Evolutionary conservation across 805 yeast species (phyloP).

Genomic region (Millerozyma miso): DNA sequence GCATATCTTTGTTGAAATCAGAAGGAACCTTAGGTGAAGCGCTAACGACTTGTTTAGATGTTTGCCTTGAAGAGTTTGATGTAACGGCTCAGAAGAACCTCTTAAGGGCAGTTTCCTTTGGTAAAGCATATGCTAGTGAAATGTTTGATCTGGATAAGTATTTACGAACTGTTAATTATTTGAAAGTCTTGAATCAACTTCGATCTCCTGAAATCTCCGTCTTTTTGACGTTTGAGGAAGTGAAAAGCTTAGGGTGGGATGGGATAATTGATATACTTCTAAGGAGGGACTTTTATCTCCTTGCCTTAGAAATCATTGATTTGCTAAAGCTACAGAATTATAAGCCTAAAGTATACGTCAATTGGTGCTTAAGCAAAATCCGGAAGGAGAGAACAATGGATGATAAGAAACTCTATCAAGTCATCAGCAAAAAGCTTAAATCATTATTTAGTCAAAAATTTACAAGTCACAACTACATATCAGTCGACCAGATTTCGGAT

Average conservation of each 20-base stretch:
- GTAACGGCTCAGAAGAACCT: slow-evolving; percentile 76
- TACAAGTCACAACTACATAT: slow-evolving; percentile 32
- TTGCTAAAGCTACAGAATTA: slow-evolving; percentile 40
- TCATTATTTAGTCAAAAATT: slow-evolving; percentile 12
- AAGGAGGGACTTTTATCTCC: slow-evolving; percentile 52
- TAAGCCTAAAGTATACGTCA: slow-evolving; percentile 46
- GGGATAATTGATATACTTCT: slow-evolving; percentile 54
- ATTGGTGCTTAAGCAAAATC: slow-evolving; percentile 81
- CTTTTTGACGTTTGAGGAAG: slow-evolving; percentile 59
- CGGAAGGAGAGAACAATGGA: slow-evolving; percentile 46
- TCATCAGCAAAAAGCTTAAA: slow-evolving; percentile 45
- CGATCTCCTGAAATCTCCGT: slow-evolving; percentile 64
- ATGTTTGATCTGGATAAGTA: slow-evolving; percentile 57
- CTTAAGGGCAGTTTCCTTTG: slow-evolving; percentile 79
- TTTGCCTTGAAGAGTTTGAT: slow-evolving; percentile 75
- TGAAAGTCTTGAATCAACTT: slow-evolving; percentile 68
- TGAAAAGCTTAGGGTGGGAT: slow-evolving; percentile 48
- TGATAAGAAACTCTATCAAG: slow-evolving; percentile 56
- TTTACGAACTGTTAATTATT: slow-evolving; percentile 54
- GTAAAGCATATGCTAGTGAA: slow-evolving; percentile 57
- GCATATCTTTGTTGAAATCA: slow-evolving; percentile 48
- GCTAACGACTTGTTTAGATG: slow-evolving; percentile 64
- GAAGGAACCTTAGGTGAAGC: slow-evolving; percentile 51
- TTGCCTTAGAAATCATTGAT: slow-evolving; percentile 60
- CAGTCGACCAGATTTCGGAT: slow-evolving; percentile 56